Evolutionary conservation across 2,329 filamentous ascomycete species (phyloP).

Genomic region (Sclerotinia nivalis): DNA sequence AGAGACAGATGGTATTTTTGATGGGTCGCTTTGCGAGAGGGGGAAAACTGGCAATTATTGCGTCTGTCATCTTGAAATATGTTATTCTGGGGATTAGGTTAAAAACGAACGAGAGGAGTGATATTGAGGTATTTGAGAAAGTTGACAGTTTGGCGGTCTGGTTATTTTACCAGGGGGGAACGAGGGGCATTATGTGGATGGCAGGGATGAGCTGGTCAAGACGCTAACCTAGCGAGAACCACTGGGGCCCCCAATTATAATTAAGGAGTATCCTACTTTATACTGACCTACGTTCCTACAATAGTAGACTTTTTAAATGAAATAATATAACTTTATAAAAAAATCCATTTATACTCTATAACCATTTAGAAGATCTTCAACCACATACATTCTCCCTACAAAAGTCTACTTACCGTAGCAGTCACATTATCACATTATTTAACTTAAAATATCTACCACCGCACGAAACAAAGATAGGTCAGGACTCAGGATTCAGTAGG

Average conservation of each 20-base stretch:
- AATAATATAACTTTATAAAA: no score
- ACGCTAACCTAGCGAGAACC: conserved; percentile 7
- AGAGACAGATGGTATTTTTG: conserved; percentile 91
- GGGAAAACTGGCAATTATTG: conserved; percentile 47
- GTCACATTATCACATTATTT: no score
- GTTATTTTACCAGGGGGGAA: background rate
- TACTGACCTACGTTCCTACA: no score
- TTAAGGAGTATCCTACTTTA: background rate
- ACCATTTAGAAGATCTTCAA: no score
- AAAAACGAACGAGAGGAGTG: background rate
- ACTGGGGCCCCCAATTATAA: background rate
- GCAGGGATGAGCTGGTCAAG: conserved; percentile 6
- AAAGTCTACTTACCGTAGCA: no score
- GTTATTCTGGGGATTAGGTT: background rate
- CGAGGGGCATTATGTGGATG: conserved; percentile 3
- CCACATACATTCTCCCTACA: no score
- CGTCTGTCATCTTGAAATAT: conserved; percentile 14
- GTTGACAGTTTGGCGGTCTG: conserved; percentile 21
- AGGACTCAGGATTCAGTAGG: no score
- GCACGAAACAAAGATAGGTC: no score
- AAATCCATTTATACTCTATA: no score
- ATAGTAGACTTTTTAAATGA: no score
- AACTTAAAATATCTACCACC: no score
- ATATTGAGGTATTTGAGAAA: background rate
- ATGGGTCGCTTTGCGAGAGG: conserved; percentile 80